Evolutionary conservation across 345 rosid genomes (phyloP), one percentile per base, ranked within the genome.

Genomic region (Ceriops decandra): DNA sequence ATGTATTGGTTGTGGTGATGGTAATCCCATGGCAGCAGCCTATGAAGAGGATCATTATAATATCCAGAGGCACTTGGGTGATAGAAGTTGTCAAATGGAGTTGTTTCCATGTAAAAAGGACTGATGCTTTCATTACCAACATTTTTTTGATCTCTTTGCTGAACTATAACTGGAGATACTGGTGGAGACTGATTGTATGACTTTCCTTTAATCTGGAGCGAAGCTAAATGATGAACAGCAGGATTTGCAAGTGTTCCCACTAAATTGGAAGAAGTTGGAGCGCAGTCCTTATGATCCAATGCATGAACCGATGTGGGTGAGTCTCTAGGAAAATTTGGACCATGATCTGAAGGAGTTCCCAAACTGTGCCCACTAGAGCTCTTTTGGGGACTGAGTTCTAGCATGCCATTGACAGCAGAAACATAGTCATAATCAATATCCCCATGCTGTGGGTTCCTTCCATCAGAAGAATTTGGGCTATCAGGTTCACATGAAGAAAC

Each of bases 351-450:
- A 73, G 83, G 70, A 57, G 68, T 85, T 58, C 84, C 73, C 73
- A 80, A 71, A 60, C 82, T 75, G 57, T 83, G 87, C 13, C 84
- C 89, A 17, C 81, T 79, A 42, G 77, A 73, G 73, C 82, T 86
- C 74, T 82, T 85, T 38, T 58, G 81, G 57, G 85, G 79, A 76
- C 86, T 86, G 20, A 24, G 66, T 28, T 88, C 91, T 28, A 83
- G 68, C 72, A 90, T 76, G 64, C 91, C 85, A 68, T 93, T 90
- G 52, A 87, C 82, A 66, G 97, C 96, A 52, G 81, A 79, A 67
- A 87, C 86, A 68, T 85, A 89, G 19, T 86, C 88, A 64, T 77
- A 78, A 75, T 85, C 91, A 15, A 75, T 36, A 59, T 85, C 85
- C n/a, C 60, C 69, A 30, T 82, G 87, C 57, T 77, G 81, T 19